Percentiles rank a stretch among this genome's conserved stretches.
Evolutionary conservation across 805 yeast genomes (phyloP).

Genomic region (Yamadazyma laniorum): DNA sequence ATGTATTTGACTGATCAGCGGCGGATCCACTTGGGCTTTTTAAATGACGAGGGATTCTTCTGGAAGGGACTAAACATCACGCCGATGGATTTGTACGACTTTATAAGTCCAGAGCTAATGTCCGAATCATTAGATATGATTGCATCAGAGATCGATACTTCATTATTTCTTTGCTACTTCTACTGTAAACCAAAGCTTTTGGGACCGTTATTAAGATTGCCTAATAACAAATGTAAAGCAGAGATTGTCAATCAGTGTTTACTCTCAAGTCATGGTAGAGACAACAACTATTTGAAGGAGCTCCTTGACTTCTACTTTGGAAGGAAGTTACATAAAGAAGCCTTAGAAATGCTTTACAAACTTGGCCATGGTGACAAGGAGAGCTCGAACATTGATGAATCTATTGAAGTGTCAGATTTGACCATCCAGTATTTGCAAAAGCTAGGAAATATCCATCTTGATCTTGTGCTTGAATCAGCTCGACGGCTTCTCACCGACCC

Average conservation of each 20-base stretch:
- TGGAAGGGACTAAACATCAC: conserved; percentile 49
- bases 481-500: conserved; percentile 46
- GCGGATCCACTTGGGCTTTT: conserved; percentile 44
- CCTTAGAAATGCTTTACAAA: conserved; percentile 57
- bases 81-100: conserved; percentile 42
- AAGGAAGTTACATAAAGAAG: conserved; percentile 60
- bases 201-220: conserved; percentile 77
- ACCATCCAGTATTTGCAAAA: conserved; percentile 59
- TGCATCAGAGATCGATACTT: conserved; percentile 65
- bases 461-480: conserved; percentile 56
- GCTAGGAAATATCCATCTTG: conserved; percentile 47
- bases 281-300: conserved; percentile 54
- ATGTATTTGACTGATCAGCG: conserved; percentile 53
- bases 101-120: conserved; percentile 19
- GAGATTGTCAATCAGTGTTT: conserved; percentile 57
- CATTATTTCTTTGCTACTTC: conserved; percentile 72
- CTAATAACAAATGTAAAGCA: conserved; percentile 69
- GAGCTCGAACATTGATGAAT: conserved; percentile 22
- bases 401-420: conserved; percentile 39
- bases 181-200: conserved; percentile 67
- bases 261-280: conserved; percentile 28
- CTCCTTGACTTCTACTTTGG: conserved; percentile 74
- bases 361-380: conserved; percentile 19
- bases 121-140: conserved; percentile 23
- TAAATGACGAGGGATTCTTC: conserved; percentile 21